Evolutionary conservation across 768 basidiomycete genomes (phyloP), one percentile per base, ranked within the genome.

Genomic region (Cubamyces lactineus): DNA sequence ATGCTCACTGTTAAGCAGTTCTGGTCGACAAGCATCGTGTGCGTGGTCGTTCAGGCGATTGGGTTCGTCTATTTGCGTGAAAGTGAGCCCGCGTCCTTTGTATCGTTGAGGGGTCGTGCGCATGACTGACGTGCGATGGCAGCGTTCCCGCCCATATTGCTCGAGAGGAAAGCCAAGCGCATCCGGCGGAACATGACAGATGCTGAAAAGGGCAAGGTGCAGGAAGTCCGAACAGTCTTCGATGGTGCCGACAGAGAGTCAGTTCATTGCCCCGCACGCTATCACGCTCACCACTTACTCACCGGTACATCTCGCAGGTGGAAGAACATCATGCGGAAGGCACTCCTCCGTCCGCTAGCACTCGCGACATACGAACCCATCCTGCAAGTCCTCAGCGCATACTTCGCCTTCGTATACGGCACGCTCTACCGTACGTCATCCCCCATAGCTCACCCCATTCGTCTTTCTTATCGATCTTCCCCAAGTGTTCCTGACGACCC

Each of bases 341-440:
- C 88, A 0, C 73, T 93, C 26, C 72, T 79, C 11, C 82, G 91
- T 19, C 92, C 93, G 0, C 89, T 94, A 73, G 68, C 73, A 4
- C 70, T 93, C 8, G 86, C 90, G 57, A 66, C 59, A 0, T 68
- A 68, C 3, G 90, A 92, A 67, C 82, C 86, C 1, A 89, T 92
- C 66, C 76, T 89, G n/a, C 88, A 89, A 66, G 70, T 90, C 1
- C 74, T 92, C 9, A 85, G 86, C 0, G 5, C 84, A 0, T 92
- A 89, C 60, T 84, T 89, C 81, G 84, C 87, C 0, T 85, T 89
- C 63, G 70, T 88, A 12, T 93, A 87, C 59, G 91, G 88, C 1
- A 66, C 77, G 0, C 72, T 86, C 48, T 89, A 87, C 63, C 64
- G 86, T 85, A 67, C 51, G 84, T 75, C 43, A 16, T 3, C 16